Percentiles rank a stretch among this genome's conserved stretches.
phyloP scores from a whole-genome alignment of 2,329 filamentous ascomycete species.

The Fusarium sp. region DNA sequence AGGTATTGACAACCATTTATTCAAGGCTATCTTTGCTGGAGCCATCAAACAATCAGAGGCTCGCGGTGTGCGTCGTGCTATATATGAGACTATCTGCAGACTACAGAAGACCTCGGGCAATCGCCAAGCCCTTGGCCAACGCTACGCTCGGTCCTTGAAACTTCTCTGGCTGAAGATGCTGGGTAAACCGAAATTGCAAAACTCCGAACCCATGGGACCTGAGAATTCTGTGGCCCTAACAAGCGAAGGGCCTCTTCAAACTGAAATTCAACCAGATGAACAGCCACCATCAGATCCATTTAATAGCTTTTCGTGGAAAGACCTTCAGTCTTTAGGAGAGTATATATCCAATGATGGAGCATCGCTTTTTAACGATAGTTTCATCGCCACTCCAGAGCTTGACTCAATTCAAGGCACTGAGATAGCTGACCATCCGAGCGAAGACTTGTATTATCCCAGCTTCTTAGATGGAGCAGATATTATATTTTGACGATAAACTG shows the following conservation, averaged over 20 bases:
- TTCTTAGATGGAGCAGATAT: slow-evolving; percentile 3
- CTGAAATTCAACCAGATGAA: slow-evolving; percentile 2
- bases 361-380: slow-evolving; percentile 24
- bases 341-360: slow-evolving; percentile 53
- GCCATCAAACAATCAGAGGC: slow-evolving; percentile 67
- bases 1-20: background rate
- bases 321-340: slow-evolving; percentile 68
- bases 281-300: slow-evolving; percentile 56
- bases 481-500: slow-evolving; percentile 10
- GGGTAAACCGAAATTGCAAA: slow-evolving; percentile 22
- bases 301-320: slow-evolving; percentile 71
- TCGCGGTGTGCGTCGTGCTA: slow-evolving; percentile 65
- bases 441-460: slow-evolving; percentile 7
- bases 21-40: slow-evolving; percentile 54
- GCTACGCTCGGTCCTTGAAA: slow-evolving; percentile 70
- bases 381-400: slow-evolving; percentile 26
- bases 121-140: slow-evolving; percentile 68
- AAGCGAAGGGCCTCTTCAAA: background rate
- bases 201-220: background rate
- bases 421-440: slow-evolving; percentile 8
- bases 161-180: slow-evolving; percentile 65
- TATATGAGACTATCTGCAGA: slow-evolving; percentile 68
- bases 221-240: background rate
- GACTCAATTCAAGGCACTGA: slow-evolving; percentile 25
- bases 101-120: slow-evolving; percentile 68